phyloP scores from a whole-genome alignment of 176 grass and related monocot genomes.

The Avena eriantha region DNA sequence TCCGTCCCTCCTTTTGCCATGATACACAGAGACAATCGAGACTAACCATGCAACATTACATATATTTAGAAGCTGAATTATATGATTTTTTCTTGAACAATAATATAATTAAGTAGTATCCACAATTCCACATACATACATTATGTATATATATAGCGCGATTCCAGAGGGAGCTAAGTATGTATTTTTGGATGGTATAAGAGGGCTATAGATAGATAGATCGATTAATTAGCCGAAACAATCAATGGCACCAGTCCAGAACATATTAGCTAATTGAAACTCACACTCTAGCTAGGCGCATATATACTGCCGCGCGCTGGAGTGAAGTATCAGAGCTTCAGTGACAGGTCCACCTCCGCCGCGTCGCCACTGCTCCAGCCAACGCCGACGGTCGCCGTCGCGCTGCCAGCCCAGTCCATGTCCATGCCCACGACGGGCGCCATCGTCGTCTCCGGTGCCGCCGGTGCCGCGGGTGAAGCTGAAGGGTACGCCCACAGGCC shows the following conservation, averaged over 20 bases:
- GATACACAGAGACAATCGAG: background rate
- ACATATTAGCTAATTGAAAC: background rate
- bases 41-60: background rate
- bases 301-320: background rate
- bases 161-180: no score
- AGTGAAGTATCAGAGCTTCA: slow-evolving; percentile 49
- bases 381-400: background rate
- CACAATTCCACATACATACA: background rate
- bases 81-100: background rate
- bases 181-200: no score
- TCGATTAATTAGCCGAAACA: background rate
- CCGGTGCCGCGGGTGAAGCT: background rate
- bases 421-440: background rate
- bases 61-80: no score
- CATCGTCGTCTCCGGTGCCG: background rate
- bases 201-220: no score
- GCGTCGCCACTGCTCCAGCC: background rate
- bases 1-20: background rate
- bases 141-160: background rate
- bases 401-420: background rate
- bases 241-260: background rate
- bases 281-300: background rate
- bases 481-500: slow-evolving; percentile 1
- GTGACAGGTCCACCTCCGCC: slow-evolving; percentile 62
- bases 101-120: background rate